These are phyloP conservation scores for Nigrospora osmanthi DNA, from an alignment of 2,329 filamentous ascomycete species.

Conservation along the genomic window DNA sequence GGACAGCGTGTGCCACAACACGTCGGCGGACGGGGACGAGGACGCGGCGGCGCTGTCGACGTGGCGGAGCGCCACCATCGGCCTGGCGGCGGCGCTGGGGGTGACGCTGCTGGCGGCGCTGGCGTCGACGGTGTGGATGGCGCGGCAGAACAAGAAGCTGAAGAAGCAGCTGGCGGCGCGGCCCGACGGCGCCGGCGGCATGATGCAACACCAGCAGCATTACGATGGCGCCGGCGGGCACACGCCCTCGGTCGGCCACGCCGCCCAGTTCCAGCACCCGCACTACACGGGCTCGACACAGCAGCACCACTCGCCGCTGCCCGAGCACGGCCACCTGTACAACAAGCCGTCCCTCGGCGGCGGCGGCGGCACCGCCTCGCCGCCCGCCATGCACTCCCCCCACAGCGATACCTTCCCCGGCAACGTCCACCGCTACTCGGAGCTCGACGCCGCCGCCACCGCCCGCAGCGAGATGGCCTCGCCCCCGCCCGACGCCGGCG, in stretches of 20 bases:
- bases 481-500: neutral
- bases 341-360: constrained; percentile 7
- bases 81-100: constrained; percentile 13
- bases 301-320: neutral
- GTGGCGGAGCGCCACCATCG: constrained; percentile 16
- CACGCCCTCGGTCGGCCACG: neutral
- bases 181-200: neutral
- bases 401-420: constrained; percentile 1
- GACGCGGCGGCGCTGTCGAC: neutral
- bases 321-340: constrained; percentile 1
- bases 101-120: constrained; percentile 7
- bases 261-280: neutral
- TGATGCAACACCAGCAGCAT: no score
- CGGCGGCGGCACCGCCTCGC: constrained; percentile 1
- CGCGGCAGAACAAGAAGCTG: constrained; percentile 11
- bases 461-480: constrained; percentile 10
- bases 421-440: constrained; percentile 10
- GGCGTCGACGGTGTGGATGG: constrained; percentile 10
- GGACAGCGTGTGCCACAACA: constrained; percentile 15
- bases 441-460: constrained; percentile 11
- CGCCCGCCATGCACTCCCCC: constrained; percentile 1
- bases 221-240: neutral
- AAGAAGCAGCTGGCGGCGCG: constrained; percentile 8
- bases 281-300: neutral
- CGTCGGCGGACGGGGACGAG: constrained; percentile 3